phyloP scores from a whole-genome alignment of 192 early-diverging fungal species.

The Coemansia sp. region DNA sequence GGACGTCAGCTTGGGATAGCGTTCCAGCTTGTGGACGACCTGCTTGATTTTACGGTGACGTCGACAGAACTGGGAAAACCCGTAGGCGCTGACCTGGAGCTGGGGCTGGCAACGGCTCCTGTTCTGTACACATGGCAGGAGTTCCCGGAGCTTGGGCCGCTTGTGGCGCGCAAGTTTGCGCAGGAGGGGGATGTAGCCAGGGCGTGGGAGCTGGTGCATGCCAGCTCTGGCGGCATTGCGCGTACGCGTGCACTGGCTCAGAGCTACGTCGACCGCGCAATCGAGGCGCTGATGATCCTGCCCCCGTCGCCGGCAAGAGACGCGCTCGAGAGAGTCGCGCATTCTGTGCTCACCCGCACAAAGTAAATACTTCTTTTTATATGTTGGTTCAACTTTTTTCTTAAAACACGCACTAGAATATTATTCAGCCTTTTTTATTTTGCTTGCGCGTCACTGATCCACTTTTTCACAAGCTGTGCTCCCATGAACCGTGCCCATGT shows the following conservation, averaged over 20 bases:
- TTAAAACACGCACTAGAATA: too few relatives aligned
- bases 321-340: conserved; percentile 77
- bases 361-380: conserved; percentile 55
- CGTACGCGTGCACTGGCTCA: conserved; percentile 74
- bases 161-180: conserved; percentile 87
- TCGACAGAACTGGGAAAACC: conserved; percentile 83
- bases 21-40: conserved; percentile 92
- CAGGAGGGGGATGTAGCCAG: conserved; percentile 72
- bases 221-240: conserved; percentile 69
- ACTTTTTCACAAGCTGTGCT: conserved; percentile 18
- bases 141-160: conserved; percentile 75
- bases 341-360: conserved; percentile 78
- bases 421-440: neutral
- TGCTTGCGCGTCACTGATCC: conserved; percentile 9
- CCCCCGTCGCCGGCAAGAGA: conserved; percentile 73
- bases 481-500: conserved; percentile 20
- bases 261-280: conserved; percentile 73
- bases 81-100: conserved; percentile 82
- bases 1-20: conserved; percentile 90
- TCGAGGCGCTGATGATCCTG: conserved; percentile 64
- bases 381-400: too few relatives aligned
- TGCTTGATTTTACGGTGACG: conserved; percentile 83
- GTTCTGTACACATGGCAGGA: conserved; percentile 91
- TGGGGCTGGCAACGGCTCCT: conserved; percentile 91
- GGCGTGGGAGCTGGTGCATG: conserved; percentile 76